Base-by-base conservation (phyloP, 306 rosid species). In the Vicia faba region DNA sequence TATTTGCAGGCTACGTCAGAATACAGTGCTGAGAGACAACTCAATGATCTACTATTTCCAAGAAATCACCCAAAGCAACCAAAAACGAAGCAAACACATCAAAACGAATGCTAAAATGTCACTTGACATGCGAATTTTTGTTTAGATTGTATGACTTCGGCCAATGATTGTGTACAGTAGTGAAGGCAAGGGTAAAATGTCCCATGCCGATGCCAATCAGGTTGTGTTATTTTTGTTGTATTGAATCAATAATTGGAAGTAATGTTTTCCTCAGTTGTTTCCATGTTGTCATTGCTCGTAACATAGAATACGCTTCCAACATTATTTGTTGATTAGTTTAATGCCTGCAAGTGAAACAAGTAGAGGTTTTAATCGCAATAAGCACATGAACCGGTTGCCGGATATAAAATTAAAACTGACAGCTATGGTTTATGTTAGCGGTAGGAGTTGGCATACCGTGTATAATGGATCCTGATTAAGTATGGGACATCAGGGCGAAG, bases 11-110 rank as follows among this genome's bases (percentile, higher is more conserved):
- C 91, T 14, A 83, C 81, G 1, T 93, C 99, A 0, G 96, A 89
- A 66, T 89, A 84, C 72, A 68, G 95, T 54, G 99, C 99, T 0
- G 97, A 93, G 84, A 86, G 89, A 70, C 95, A 84, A 44, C 87
- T 93, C 68, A 88, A 88, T 75, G 92, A 90, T 77, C 48, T 90
- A 65, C 71, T 93, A 35, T 90, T 93, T 78, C 87, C 97, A 31
- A 84, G 84, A 80, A 82, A 29, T 48, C 87, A 77, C 45, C 84
- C 85, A 25, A 89, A 79, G 82, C 82, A 79, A 57, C 91, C 73
- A 75, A 86, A 79, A 70, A 38, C 65, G 79, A 86, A 83, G 82
- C 93, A 86, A 75, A 61, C 89, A 7, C 78, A 83, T 64, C 91
- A 80, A 73, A 91, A 71, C 35, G 93, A 85, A 72, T 57, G 78